A percentile compares a stretch with the other conserved stretches of the same genome.
Conservation (phyloP, 257 asterid species). For the Coffea eugenioides region DNA sequence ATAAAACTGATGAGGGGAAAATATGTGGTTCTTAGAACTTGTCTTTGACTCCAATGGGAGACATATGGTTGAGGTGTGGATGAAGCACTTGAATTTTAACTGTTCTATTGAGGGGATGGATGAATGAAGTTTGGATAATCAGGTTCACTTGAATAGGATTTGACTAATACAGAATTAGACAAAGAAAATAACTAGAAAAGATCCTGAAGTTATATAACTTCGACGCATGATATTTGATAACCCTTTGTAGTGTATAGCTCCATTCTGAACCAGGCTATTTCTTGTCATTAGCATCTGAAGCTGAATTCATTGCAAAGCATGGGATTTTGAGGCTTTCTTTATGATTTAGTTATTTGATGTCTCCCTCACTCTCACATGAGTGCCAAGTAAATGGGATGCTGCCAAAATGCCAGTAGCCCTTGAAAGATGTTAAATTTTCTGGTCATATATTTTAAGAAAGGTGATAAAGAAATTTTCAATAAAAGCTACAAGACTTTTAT, state of each 20-base stretch:
- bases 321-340: neutral
- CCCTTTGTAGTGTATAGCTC: neutral
- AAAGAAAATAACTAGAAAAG: too few relatives aligned
- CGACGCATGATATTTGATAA: neutral
- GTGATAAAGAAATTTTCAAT: too few relatives aligned
- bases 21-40: too few relatives aligned
- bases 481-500: too few relatives aligned
- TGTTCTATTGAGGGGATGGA: neutral
- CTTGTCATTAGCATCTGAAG: neutral
- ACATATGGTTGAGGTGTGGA: neutral
- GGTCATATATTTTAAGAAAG: too few relatives aligned
- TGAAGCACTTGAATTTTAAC: neutral
- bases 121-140: neutral
- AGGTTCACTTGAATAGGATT: neutral
- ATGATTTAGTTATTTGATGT: neutral
- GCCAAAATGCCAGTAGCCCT: too few relatives aligned
- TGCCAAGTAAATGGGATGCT: too few relatives aligned
- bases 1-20: neutral
- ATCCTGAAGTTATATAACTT: too few relatives aligned
- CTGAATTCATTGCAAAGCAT: neutral
- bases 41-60: neutral
- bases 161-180: too few relatives aligned
- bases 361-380: too few relatives aligned
- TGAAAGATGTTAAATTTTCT: too few relatives aligned
- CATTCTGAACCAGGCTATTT: neutral